Evolutionary conservation across 306 rosid genomes (phyloP), one percentile per base, ranked within the genome.

Genomic region (Cercis canadensis): DNA sequence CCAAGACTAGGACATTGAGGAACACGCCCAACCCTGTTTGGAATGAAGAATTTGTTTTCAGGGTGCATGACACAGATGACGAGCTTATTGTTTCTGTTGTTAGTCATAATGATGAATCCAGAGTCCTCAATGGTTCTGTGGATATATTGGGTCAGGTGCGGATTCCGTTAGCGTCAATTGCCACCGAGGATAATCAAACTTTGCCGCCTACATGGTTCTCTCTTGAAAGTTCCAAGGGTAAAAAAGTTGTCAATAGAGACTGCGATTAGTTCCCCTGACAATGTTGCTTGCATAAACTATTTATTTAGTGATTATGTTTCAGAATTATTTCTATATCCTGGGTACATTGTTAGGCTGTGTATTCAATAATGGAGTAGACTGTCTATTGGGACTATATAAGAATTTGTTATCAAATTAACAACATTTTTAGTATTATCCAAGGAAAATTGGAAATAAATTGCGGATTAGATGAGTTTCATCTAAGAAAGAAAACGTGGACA

Each of bases 31-130:
- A 57, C 61, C 93, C 92, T 6, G 76, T 77, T 74, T 93, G 95
- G 98, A 84, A 86, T 46, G 85, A 90, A 13, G 98, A 88, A 82
- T 93, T 90, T 69, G 73, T 79, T 63, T 93, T 93, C 70, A 72
- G 58, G 51, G 88, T 87, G 14, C 78, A 63, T 70, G 88, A 82
- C 51, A 43, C 61, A 7, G 66, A 75, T 33, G 85, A 84, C 7
- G 96, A 88, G 72, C 87, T 90, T 46, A 4, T 83, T 69, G 78
- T 84, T 13, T 82, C 87, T 64, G 81, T 84, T 60, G 72, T 62
- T 56, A 80, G 36, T 37, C 80, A 62, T 2, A 59, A 44, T 52
- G 82, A 80, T 50, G 85, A 80, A 7, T 55, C 78, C 7, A 67
- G 50, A 34, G 72, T 65, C 54, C 59, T 68, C 76, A 62, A 77